Evolutionary conservation across 495 filamentous ascomycete genomes (phyloP).

Genomic region (Talaromyces liani): DNA sequence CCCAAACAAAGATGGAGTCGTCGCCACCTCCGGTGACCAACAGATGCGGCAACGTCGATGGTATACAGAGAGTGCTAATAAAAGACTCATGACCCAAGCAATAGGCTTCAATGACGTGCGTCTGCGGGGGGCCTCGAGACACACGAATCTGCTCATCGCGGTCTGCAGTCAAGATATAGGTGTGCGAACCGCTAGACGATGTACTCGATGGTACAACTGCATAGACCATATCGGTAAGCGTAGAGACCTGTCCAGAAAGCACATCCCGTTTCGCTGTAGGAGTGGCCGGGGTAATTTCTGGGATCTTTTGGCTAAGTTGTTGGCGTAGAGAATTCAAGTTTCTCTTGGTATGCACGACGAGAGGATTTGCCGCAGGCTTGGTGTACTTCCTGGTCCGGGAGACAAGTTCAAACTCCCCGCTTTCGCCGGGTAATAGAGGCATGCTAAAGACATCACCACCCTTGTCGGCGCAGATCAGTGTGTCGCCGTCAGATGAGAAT

Average conservation of each 20-base stretch:
- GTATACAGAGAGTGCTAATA: conserved; percentile 65
- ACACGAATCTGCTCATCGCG: conserved; percentile 96
- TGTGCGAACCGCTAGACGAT: conserved; percentile 27
- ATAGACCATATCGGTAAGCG: conserved; percentile 68
- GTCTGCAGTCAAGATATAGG: conserved; percentile 82
- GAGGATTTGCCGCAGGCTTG: conserved; percentile 54
- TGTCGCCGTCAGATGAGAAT: conserved; percentile 57
- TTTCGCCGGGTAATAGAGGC: conserved; percentile 56
- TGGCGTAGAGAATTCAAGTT: conserved; percentile 70
- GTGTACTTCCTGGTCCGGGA: conserved; percentile 25
- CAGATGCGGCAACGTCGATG: conserved; percentile 41
- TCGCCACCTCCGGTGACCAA: conserved; percentile 88
- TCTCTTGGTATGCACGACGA: conserved; percentile 77
- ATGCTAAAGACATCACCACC: conserved; percentile 92
- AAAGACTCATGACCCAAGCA: conserved; percentile 84
- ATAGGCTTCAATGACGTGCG: conserved; percentile 80
- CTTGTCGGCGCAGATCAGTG: conserved; percentile 80
- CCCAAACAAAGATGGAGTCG: conserved; percentile 68
- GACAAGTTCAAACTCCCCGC: conserved; percentile 16
- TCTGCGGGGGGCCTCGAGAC: conserved; percentile 73
- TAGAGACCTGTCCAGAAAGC: conserved; percentile 86
- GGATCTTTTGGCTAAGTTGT: conserved; percentile 46
- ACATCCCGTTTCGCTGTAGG: conserved; percentile 62
- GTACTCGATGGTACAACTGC: conserved; percentile 26
- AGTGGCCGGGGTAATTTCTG: conserved; percentile 35